Conservation (phyloP, 352 stramenopile genomes). For the Bremia lactucae region DNA sequence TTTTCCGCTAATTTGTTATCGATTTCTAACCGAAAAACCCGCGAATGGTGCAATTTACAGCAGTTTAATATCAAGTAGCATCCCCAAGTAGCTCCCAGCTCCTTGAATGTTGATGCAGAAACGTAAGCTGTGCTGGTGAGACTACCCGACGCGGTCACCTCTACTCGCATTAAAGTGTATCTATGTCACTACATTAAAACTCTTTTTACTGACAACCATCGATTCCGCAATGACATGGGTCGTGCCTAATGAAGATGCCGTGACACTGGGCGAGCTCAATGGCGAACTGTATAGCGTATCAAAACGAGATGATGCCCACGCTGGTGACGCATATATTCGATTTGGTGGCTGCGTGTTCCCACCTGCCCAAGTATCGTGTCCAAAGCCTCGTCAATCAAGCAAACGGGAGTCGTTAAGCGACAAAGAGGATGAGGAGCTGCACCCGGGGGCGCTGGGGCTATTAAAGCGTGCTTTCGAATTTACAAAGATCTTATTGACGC, state of each 20-base stretch:
- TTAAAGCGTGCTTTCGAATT: constrained; percentile 20
- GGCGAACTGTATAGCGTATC: constrained; percentile 67
- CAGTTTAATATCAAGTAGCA: constrained; percentile 19
- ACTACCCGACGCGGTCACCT: constrained; percentile 10
- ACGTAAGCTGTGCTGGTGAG: constrained; percentile 23
- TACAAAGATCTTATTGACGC: constrained; percentile 35
- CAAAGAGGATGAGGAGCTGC: constrained; percentile 30
- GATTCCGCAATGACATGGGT: constrained; percentile 40
- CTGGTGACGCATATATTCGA: constrained; percentile 58
- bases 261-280: constrained; percentile 67
- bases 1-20: constrained; percentile 16
- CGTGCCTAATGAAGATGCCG: constrained; percentile 44
- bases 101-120: constrained; percentile 11
- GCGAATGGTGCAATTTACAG: constrained; percentile 2
- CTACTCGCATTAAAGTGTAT: constrained; percentile 18
- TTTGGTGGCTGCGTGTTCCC: constrained; percentile 45
- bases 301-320: constrained; percentile 36
- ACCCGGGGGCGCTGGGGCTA: constrained; percentile 32
- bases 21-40: constrained; percentile 37
- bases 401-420: constrained; percentile 49
- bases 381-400: constrained; percentile 46
- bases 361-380: constrained; percentile 35
- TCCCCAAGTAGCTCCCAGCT: constrained; percentile 17
- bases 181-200: constrained; percentile 6
- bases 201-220: constrained; percentile 3